Evolutionary conservation across 192 early-diverging fungal genomes (phyloP).

Genomic region (Coemansia sp.): DNA sequence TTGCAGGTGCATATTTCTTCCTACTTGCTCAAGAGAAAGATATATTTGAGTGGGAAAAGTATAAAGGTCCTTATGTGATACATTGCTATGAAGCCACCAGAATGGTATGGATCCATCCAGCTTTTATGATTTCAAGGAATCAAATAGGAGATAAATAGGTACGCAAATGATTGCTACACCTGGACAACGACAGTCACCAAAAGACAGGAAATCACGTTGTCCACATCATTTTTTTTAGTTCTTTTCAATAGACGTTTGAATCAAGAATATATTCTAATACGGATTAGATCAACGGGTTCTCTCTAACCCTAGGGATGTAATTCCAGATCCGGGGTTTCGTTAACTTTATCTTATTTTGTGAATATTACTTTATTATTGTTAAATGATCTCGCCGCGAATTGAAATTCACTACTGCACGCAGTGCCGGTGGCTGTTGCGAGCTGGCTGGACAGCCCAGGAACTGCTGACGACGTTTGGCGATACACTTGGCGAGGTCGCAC

Average conservation of each 20-base stretch:
- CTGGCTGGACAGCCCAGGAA: slow-evolving; percentile 76
- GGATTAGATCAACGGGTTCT: not conserved
- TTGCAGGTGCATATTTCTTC: not conserved
- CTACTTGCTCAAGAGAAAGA: not conserved
- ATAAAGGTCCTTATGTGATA: not conserved
- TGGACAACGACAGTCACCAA: no score
- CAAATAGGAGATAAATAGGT: no score
- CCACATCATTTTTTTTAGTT: no score
- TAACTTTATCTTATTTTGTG: not conserved
- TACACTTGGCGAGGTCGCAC: slow-evolving; percentile 66
- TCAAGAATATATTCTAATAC: no score
- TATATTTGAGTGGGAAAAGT: not conserved
- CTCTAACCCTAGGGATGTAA: not conserved
- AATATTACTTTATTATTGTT: not conserved
- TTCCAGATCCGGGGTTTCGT: not conserved
- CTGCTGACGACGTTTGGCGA: slow-evolving; percentile 69
- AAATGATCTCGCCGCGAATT: slow-evolving; percentile 39
- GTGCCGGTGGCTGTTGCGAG: slow-evolving; percentile 63
- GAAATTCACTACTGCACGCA: slow-evolving; percentile 62
- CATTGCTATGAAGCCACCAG: not conserved
- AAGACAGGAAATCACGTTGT: no score
- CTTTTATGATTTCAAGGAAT: not conserved
- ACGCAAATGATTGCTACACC: no score
- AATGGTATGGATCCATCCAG: not conserved
- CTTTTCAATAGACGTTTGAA: no score